Percentiles rank a stretch among this genome's conserved stretches.
These are phyloP conservation scores for Coniella lustricola DNA, from an alignment of 2,329 filamentous ascomycete genomes.

Conservation along the genomic window DNA sequence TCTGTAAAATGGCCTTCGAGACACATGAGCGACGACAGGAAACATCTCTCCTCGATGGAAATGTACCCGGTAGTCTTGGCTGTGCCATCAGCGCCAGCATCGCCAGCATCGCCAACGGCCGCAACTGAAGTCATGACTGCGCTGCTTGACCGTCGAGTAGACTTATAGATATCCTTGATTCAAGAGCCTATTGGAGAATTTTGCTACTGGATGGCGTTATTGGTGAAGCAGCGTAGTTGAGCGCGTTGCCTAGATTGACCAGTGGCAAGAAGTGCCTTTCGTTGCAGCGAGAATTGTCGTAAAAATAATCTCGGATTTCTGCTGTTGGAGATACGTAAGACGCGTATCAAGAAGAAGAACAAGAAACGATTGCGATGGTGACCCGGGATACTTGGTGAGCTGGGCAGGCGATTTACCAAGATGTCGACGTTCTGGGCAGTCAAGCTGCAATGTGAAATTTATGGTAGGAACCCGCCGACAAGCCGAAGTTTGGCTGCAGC, in stretches of 20 bases:
- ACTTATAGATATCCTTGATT: no score
- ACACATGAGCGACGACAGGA: slow-evolving; percentile 53
- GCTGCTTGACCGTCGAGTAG: neutral
- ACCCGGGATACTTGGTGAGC: no score
- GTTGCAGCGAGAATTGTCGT: no score
- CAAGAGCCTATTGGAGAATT: neutral
- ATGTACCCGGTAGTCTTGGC: slow-evolving; percentile 26
- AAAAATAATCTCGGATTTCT: no score
- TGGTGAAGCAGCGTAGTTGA: neutral
- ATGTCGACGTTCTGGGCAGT: no score
- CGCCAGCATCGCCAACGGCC: slow-evolving; percentile 11
- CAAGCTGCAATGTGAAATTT: slow-evolving; percentile 10
- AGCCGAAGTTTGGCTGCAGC: neutral
- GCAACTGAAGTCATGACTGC: slow-evolving; percentile 17
- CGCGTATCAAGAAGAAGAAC: no score
- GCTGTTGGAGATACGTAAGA: no score
- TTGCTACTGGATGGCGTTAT: neutral
- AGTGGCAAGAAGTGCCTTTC: no score
- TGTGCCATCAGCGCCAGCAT: slow-evolving; percentile 16
- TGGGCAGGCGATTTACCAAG: no score
- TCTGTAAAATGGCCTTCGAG: slow-evolving; percentile 56
- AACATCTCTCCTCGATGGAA: slow-evolving; percentile 58
- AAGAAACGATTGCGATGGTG: no score
- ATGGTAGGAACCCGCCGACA: slow-evolving; percentile 2
- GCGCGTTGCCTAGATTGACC: neutral